A percentile compares a stretch with the other conserved stretches of the same genome.
These are phyloP conservation scores for Kazachstania africana DNA, from an alignment of 805 yeast species.

Conservation along the genomic window DNA sequence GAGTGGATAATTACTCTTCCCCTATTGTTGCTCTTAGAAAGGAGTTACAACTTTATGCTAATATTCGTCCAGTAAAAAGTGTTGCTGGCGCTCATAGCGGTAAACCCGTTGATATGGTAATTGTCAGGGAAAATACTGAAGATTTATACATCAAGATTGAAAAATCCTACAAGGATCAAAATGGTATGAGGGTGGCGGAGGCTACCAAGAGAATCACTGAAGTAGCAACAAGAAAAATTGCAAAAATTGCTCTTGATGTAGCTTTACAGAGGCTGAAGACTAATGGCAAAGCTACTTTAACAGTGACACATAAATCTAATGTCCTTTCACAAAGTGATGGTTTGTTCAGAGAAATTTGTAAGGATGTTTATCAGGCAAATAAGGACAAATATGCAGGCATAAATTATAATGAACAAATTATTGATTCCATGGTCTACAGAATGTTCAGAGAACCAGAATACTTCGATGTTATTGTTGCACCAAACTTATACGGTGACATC, in stretches of 20 bases:
- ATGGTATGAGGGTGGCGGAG: constrained; percentile 88
- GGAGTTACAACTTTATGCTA: constrained; percentile 88
- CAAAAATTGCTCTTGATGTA: constrained; percentile 82
- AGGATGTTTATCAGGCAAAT: constrained; percentile 37
- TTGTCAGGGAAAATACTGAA: constrained; percentile 97
- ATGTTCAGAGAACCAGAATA: constrained; percentile 97
- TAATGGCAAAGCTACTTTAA: constrained; percentile 46
- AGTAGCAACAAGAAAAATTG: constrained; percentile 73
- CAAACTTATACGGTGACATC: constrained; percentile 95
- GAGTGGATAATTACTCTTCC: constrained; percentile 93
- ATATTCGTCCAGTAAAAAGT: constrained; percentile 94
- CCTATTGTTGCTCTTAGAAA: constrained; percentile 98
- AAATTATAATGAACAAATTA: constrained; percentile 85
- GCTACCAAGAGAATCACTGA: constrained; percentile 95
- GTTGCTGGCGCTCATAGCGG: constrained; percentile 61
- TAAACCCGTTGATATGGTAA: constrained; percentile 91
- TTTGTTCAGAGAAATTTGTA: constrained; percentile 77
- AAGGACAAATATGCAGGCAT: constrained; percentile 47
- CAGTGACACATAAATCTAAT: constrained; percentile 94
- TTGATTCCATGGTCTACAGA: constrained; percentile 97
- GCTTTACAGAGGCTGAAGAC: constrained; percentile 85
- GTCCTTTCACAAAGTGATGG: constrained; percentile 91
- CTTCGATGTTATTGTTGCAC: constrained; percentile 97
- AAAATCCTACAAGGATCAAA: constrained; percentile 50
- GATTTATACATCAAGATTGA: constrained; percentile 95